Conservation (phyloP, 257 asterid genomes). For the Plantago elongata region DNA sequence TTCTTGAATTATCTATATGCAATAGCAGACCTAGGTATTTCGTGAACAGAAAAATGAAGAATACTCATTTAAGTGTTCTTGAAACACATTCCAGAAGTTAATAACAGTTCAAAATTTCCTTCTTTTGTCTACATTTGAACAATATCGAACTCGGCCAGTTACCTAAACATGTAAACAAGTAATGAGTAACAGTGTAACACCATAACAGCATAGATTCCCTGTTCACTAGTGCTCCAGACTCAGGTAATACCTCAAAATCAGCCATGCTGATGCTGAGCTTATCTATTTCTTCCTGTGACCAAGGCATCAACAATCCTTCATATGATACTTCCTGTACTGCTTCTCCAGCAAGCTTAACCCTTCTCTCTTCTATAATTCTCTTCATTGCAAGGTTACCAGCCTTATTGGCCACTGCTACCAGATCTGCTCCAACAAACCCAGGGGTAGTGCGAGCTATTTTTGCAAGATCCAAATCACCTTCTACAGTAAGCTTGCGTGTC, state of each 20-base stretch:
- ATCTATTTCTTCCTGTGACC: slow-evolving; percentile 64
- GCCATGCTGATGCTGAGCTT: slow-evolving; percentile 52
- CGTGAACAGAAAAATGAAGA: background rate
- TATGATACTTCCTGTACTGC: slow-evolving; percentile 21
- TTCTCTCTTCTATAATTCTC: slow-evolving; percentile 56
- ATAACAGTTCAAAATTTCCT: background rate
- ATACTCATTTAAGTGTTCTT: background rate
- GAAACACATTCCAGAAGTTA: background rate
- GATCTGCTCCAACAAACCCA: slow-evolving; percentile 90
- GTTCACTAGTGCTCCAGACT: slow-evolving; percentile 2
- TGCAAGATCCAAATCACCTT: slow-evolving; percentile 68
- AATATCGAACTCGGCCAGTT: background rate
- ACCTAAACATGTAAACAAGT: background rate
- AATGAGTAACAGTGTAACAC: background rate
- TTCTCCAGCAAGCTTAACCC: slow-evolving; percentile 32
- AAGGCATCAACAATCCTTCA: slow-evolving; percentile 68
- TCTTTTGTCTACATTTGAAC: background rate
- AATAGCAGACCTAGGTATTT: background rate
- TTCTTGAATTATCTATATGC: background rate
- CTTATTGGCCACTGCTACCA: slow-evolving; percentile 54
- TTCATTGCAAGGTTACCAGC: slow-evolving; percentile 89
- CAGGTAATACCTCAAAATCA: slow-evolving; percentile 74
- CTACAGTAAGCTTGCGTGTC: slow-evolving; percentile 57
- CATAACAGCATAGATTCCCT: slow-evolving; percentile 6
- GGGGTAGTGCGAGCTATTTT: slow-evolving; percentile 76